phyloP scores from a whole-genome alignment of 163 green algal genomes.

The Prototheca cutis region DNA sequence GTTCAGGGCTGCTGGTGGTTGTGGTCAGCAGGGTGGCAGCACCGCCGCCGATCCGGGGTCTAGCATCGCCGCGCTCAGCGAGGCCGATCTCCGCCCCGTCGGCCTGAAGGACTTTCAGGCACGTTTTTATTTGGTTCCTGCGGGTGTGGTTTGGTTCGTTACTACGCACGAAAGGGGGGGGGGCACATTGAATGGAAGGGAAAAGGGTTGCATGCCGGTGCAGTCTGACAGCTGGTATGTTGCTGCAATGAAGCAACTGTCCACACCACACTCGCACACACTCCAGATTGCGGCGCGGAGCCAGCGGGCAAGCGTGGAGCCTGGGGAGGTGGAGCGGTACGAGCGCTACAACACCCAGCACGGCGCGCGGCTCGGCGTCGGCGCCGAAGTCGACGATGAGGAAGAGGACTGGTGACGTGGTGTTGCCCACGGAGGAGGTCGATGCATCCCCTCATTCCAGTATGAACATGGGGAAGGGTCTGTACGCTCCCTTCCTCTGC shows the following conservation, averaged over 20 bases:
- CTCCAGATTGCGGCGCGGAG: slow-evolving; percentile 61
- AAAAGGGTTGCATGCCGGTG: no score
- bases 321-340: slow-evolving; percentile 71
- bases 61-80: slow-evolving; percentile 37
- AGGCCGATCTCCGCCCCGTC: slow-evolving; percentile 66
- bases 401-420: background rate
- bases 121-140: no score
- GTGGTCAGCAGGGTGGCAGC: no score
- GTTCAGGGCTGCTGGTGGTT: slow-evolving; percentile 6
- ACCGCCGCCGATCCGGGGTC: slow-evolving; percentile 16
- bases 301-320: slow-evolving; percentile 65
- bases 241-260: no score
- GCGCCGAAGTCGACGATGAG: background rate
- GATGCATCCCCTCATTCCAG: background rate
- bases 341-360: slow-evolving; percentile 76
- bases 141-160: no score
- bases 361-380: slow-evolving; percentile 37
- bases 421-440: no score
- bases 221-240: no score
- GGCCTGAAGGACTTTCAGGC: slow-evolving; percentile 63
- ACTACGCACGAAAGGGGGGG: no score
- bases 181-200: no score
- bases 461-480: background rate
- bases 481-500: background rate
- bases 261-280: no score